Percentiles rank a stretch among this genome's conserved stretches.
These are phyloP conservation scores for Dillenia turbinata DNA, from an alignment of 164 flowering plant genomes.

Conservation along the genomic window DNA sequence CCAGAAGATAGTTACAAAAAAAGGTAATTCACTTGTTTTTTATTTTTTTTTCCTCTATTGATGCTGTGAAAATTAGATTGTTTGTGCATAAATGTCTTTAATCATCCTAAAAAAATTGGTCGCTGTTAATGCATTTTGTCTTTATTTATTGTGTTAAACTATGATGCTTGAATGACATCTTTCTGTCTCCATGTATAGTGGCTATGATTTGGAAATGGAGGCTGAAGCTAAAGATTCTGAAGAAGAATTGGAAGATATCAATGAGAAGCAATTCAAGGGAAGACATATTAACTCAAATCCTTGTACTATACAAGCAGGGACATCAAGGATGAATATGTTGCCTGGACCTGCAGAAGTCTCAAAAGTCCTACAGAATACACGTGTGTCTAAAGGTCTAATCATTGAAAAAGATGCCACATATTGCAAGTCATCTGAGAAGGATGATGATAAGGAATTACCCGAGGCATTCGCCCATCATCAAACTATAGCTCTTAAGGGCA, in stretches of 20 bases:
- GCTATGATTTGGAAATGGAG: slow-evolving; percentile 85
- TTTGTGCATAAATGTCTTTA: neutral
- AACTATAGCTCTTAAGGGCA: slow-evolving; percentile 5
- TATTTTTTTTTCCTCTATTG: neutral
- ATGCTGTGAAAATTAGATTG: neutral
- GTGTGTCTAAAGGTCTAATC: slow-evolving; percentile 11
- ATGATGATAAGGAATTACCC: slow-evolving; percentile 9
- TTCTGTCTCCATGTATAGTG: slow-evolving; percentile 36
- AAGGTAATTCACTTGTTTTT: slow-evolving; percentile 44
- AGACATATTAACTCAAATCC: slow-evolving; percentile 22
- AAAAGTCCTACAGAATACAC: slow-evolving; percentile 10
- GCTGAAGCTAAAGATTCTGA: slow-evolving; percentile 93
- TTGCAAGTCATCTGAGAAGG: slow-evolving; percentile 12
- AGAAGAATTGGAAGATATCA: slow-evolving; percentile 51
- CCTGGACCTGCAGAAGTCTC: slow-evolving; percentile 19
- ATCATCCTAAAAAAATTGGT: neutral
- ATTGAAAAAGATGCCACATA: slow-evolving; percentile 13
- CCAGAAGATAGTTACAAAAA: slow-evolving; percentile 66
- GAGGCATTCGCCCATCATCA: slow-evolving; percentile 12
- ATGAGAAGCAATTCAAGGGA: slow-evolving; percentile 11
- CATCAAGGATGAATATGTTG: slow-evolving; percentile 13
- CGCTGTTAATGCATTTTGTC: no score
- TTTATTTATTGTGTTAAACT: no score
- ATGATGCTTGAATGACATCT: neutral
- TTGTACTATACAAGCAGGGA: slow-evolving; percentile 19